A percentile compares a stretch with the other conserved stretches of the same genome.
These are phyloP conservation scores for Boletellus emodensis DNA, from an alignment of 768 basidiomycete genomes.

Conservation along the genomic window DNA sequence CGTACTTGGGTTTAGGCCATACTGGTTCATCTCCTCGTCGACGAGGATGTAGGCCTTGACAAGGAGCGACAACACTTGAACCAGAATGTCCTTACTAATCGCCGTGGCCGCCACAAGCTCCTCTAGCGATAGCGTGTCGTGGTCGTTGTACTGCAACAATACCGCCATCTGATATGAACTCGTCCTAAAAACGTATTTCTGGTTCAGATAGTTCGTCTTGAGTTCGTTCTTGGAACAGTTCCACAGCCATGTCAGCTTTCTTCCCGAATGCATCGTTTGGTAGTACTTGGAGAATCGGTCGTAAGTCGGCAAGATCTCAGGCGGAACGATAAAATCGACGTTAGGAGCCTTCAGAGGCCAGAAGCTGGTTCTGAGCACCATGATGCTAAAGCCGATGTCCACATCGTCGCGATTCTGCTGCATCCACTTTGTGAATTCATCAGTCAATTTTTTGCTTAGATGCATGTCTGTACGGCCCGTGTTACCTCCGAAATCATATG, in stretches of 20 bases:
- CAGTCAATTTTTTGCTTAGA: constrained; percentile 91
- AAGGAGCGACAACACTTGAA: constrained; percentile 56
- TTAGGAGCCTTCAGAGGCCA: constrained; percentile 87
- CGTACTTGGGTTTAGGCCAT: constrained; percentile 84
- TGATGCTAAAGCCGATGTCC: constrained; percentile 86
- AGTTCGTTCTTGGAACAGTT: constrained; percentile 97
- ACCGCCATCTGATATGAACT: constrained; percentile 94
- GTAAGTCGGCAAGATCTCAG: constrained; percentile 82
- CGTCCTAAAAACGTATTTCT: constrained; percentile 95
- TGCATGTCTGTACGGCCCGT: constrained; percentile 71
- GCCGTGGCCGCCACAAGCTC: constrained; percentile 79
- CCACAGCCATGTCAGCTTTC: constrained; percentile 98
- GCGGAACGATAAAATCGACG: constrained; percentile 85
- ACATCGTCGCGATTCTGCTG: constrained; percentile 79
- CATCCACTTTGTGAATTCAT: constrained; percentile 93
- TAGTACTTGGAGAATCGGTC: constrained; percentile 93
- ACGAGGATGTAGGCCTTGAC: constrained; percentile 88
- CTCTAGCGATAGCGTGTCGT: constrained; percentile 78
- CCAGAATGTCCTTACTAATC: constrained; percentile 75
- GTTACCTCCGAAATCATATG: constrained; percentile 1
- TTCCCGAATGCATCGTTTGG: constrained; percentile 88
- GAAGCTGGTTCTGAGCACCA: constrained; percentile 93
- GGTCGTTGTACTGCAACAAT: constrained; percentile 86
- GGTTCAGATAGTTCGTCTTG: constrained; percentile 85
- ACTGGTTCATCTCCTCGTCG: constrained; percentile 84